Conservation (phyloP, 164 flowering plant genomes). For the Hamamelis virginiana region DNA sequence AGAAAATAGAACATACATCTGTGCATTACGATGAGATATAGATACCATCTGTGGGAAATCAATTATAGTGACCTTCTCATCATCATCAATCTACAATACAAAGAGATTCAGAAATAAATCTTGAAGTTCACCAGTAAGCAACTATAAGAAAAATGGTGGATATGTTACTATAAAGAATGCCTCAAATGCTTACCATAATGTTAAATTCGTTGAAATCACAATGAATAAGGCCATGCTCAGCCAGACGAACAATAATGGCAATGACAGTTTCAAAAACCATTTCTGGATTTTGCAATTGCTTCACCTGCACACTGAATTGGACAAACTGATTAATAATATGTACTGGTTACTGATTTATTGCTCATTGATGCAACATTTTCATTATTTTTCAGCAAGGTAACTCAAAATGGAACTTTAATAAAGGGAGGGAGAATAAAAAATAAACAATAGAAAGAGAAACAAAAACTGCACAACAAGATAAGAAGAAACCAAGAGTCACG, state of each 20-base stretch:
- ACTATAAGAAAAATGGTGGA: background rate
- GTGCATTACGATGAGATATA: constrained; percentile 84
- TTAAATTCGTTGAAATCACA: constrained; percentile 98
- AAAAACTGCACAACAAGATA: too few species aligned
- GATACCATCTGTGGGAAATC: constrained; percentile 99
- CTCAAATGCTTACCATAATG: constrained; percentile 66
- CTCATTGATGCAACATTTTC: background rate
- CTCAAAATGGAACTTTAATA: too few species aligned
- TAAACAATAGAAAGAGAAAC: too few species aligned
- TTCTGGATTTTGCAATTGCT: constrained; percentile 80
- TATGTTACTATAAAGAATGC: background rate
- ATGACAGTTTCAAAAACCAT: constrained; percentile 73
- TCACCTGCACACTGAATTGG: constrained; percentile 79
- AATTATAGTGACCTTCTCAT: constrained; percentile 89
- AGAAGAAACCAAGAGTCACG: too few species aligned
- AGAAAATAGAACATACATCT: constrained; percentile 56
- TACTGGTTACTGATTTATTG: background rate
- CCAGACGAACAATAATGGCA: constrained; percentile 75
- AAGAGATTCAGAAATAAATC: too few species aligned
- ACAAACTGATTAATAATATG: constrained; percentile 4
- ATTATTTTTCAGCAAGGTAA: background rate
- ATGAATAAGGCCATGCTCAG: constrained; percentile 95
- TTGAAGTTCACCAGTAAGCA: background rate
- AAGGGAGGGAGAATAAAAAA: too few species aligned
- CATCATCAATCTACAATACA: constrained; percentile 90